These are phyloP conservation scores for Populus trichocarpa DNA, from an alignment of 441 rosid genomes.

Conservation along the genomic window DNA sequence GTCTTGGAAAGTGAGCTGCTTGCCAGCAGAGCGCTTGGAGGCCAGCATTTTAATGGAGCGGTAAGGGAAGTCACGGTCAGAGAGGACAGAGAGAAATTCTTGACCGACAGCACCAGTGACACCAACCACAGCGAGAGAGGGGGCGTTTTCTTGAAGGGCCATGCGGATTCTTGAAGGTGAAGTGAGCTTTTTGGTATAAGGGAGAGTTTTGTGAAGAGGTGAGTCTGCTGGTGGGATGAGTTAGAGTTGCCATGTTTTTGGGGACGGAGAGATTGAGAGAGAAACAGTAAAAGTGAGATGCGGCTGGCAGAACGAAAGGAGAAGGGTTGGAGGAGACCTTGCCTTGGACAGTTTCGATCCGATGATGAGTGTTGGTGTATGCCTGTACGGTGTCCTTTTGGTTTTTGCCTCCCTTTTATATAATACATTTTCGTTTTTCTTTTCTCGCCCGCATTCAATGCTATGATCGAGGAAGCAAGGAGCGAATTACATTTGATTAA, in stretches of 20 bases:
- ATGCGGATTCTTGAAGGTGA: constrained; percentile 52
- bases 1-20: constrained; percentile 57
- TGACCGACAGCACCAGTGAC: constrained; percentile 95
- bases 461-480: no score
- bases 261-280: constrained; percentile 12
- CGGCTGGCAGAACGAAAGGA: constrained; percentile 8
- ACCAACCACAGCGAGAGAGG: constrained; percentile 88
- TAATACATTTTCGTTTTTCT: no score
- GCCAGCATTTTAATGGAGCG: constrained; percentile 90
- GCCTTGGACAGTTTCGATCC: no score
- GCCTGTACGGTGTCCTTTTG: no score
- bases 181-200: constrained; percentile 22
- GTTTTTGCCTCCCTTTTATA: no score
- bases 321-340: no score
- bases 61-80: constrained; percentile 85
- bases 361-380: no score
- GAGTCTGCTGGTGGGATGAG: constrained; percentile 32
- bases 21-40: constrained; percentile 94
- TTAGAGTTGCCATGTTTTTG: constrained; percentile 40
- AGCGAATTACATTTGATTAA: no score
- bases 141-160: constrained; percentile 74
- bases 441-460: no score
- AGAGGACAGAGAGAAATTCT: constrained; percentile 84
- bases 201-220: constrained; percentile 16
- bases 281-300: not conserved